Base-by-base conservation (phyloP, 805 yeast genomes). In the Barnettozyma populi region DNA sequence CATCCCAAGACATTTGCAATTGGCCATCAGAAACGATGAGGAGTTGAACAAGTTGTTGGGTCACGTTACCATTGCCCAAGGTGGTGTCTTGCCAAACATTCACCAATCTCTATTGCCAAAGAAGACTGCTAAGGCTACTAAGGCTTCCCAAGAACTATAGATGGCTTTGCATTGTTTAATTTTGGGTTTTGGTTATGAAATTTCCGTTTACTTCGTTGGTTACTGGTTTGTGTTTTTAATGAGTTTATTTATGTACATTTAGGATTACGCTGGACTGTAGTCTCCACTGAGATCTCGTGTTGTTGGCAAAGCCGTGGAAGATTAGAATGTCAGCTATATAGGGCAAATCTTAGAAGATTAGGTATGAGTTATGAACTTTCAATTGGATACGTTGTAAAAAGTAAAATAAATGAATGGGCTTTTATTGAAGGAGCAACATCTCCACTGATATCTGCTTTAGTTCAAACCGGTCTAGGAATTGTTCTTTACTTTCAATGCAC, bases 31-130 rank as follows among this genome's bases (percentile, higher is more conserved):
- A 82, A 92, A 90, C 70, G 98, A 92, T 80, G 97, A 92, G 76
- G 97, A 92, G 76, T 82, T 92, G 73, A 90, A 92, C 87, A 90
- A 87, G 74, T 81, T 90, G 64, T 79, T 92, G 58, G 82, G 84
- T 56, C 89, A 89, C 71, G 99, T 92, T 58, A 90, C 97, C 57
- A 92, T 90, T 65, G 97, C 97, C 62, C 96, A 90, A 78, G 98
- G 97, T 86, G 97, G 97, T 88, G 98, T 92, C 62, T 82, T 92
- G 74, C 98, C 98, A 78, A 89, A 90, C 86, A 88, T 90, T 70
- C 96, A 89, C 78, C 90, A 84, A 75, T 84, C 85, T 78, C 84
- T 92, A 72, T 84, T 92, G 68, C 92, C 94, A 72, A 80, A 84
- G 78, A 84, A 83, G 76, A 52, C 62, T 44, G 71, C 76, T 45